Evolutionary conservation across 768 basidiomycete genomes (phyloP), one percentile per base, ranked within the genome.

Genomic region (Fibroporia radiculosa): DNA sequence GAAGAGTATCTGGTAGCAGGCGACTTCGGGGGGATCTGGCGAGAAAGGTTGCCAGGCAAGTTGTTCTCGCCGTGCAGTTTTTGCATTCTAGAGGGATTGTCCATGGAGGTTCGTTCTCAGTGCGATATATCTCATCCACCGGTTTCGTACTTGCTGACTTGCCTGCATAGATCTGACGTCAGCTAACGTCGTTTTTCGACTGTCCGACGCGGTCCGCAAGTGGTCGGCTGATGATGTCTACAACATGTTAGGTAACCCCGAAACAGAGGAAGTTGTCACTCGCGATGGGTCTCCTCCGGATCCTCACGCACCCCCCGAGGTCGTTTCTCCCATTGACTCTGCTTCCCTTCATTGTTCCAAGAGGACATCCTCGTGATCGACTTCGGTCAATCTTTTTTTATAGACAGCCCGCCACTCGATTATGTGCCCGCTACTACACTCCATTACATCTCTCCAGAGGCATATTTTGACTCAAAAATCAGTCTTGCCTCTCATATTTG

Each of bases 211-310:
- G 25, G 55, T 66, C 38, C 31, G 16, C 18, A 36, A 50, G 24
- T 67, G 63, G 66, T 66, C 66, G 27, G 67, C 66, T 40, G 45
- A 33, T n/a, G 53, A 65, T 29, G 55, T 68, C 20, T 66, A 64
- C 53, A 24, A 41, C 26, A 35, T 47, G 48, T 42, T 70, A 8
- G 66, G 68, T 39, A 12, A 42, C 1, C 69, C 68, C 16, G 49
- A 60, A 40, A 63, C 54, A 7, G 66, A 67, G 45, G 42, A 60
- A 19, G 50, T 65, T 25, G 33, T 20, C 27, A 61, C 57, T 38
- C 28, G 44, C 40, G 59, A 62, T 42, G 47, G 55, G 20, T 31
- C 27, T 14, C 56, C 59, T 3, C 51, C 42, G 3, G 57, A 48
- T n/a, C 62, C 58, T 43, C 53, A 62, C 41, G 58, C 59, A 34